Percentiles rank a stretch among this genome's conserved stretches.
Evolutionary conservation across 1,284 basidiomycete species (phyloP).

Genomic region (Boletellus deceptivus): DNA sequence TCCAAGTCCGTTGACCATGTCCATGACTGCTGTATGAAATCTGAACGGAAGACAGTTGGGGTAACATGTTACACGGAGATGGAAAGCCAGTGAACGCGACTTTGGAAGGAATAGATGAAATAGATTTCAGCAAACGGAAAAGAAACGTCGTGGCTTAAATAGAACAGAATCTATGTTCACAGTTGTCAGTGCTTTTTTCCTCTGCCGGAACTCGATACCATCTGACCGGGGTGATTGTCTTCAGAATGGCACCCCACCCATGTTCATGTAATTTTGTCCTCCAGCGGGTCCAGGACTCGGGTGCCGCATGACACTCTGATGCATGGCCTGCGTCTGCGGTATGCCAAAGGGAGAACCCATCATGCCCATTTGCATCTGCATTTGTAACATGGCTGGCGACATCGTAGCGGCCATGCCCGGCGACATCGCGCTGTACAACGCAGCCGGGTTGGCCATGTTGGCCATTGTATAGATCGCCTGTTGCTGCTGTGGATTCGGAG

Average conservation of each 20-base stretch:
- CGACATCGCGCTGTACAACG: conserved; percentile 35
- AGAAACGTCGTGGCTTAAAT: conserved; percentile 9
- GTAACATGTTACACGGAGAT: conserved; percentile 30
- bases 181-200: conserved; percentile 7
- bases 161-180: conserved; percentile 29
- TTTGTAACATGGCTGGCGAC: conserved; percentile 47
- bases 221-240: conserved; percentile 5
- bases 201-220: conserved; percentile 7
- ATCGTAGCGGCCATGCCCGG: conserved; percentile 33
- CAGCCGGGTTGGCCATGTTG: conserved; percentile 50
- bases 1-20: conserved; percentile 68
- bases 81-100: conserved; percentile 11
- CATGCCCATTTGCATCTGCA: conserved; percentile 69
- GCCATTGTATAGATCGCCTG: conserved; percentile 36
- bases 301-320: conserved; percentile 76
- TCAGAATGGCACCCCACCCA: conserved; percentile 42
- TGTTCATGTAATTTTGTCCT: conserved; percentile 57
- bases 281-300: conserved; percentile 61
- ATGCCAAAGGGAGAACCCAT: conserved; percentile 48
- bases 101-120: conserved; percentile 13
- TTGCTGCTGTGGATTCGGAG: conserved; percentile 40
- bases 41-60: conserved; percentile 23
- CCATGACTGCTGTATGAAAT: conserved; percentile 44
- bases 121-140: conserved; percentile 17
- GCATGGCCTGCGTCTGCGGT: conserved; percentile 66